phyloP scores from a whole-genome alignment of 805 yeast genomes.

The Candida silvatica region DNA sequence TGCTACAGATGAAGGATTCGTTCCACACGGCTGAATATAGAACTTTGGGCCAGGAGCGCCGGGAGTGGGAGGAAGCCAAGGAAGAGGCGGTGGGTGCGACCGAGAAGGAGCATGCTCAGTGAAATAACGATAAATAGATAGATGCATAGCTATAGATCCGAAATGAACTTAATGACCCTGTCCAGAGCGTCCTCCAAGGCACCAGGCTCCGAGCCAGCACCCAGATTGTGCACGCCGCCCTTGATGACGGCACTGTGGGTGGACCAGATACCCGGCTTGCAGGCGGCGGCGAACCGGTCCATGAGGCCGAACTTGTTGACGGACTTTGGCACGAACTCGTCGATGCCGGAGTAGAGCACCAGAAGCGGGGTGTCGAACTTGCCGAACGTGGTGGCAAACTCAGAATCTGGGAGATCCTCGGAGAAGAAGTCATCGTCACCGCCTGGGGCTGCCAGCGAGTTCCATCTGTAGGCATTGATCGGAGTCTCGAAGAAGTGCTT shows the following conservation, averaged over 20 bases:
- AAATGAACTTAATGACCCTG: constrained; percentile 10
- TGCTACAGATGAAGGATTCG: constrained; percentile 53
- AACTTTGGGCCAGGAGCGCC: constrained; percentile 16
- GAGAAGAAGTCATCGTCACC: constrained; percentile 78
- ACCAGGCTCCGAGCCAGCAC: constrained; percentile 26
- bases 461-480: constrained; percentile 61
- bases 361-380: constrained; percentile 38
- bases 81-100: not conserved
- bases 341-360: constrained; percentile 50
- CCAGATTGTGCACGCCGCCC: constrained; percentile 55
- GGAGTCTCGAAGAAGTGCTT: constrained; percentile 46
- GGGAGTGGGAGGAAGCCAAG: constrained; percentile 14
- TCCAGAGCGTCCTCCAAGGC: constrained; percentile 9
- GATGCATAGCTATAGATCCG: not conserved
- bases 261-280: constrained; percentile 41
- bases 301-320: constrained; percentile 43
- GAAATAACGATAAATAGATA: not conserved
- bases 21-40: constrained; percentile 18
- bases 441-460: constrained; percentile 43
- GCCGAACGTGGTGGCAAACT: constrained; percentile 44
- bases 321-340: constrained; percentile 50
- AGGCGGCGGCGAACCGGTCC: constrained; percentile 36
- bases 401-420: constrained; percentile 43
- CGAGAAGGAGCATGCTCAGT: not conserved
- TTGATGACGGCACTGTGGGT: constrained; percentile 39